Base-by-base conservation (phyloP, 2,329 filamentous ascomycete genomes). In the Chrysosporium keratinophilum region DNA sequence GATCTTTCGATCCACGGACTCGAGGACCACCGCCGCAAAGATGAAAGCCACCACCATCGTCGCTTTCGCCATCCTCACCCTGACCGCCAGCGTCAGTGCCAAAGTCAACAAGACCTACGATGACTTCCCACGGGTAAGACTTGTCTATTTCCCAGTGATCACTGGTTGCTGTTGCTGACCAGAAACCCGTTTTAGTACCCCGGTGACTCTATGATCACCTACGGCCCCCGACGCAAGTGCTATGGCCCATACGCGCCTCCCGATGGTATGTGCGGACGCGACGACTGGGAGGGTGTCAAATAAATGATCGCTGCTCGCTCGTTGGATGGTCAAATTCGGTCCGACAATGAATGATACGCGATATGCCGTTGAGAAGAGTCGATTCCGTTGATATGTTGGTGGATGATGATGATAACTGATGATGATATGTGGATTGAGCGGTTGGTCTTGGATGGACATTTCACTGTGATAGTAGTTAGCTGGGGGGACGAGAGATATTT, bases 11-110 rank as follows among this genome's bases (percentile, higher is more conserved):
- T 44, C 41, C n/a, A 28, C n/a, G 34, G 14, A 6, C 20, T 28
- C 23, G 23, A 28, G 3, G 23, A 28, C 47, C 12, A 17, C 48
- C 15, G n/a, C 48, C 15, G n/a, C 48, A n/a, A 50, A 14, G 4
- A 50, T 50, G 48, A 50, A 50, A 14, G 7, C n/a, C 39, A 34
- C 48, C 15, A n/a, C 48, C 7, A 34, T 50, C 28, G 9, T 50
- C 40, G 39, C 31, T 17, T 5, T 52, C 14, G 15, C 39, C n/a
- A 28, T 28, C 17, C 40, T 45, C 42, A 15, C 50, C 11, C 40
- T 52, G 10, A 31, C 50, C 33, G 40, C 50, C 14, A 14, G 40
- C 15, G 41, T 45, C 19, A 52, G 31, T 31, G 50, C 50, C 41
- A 52, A 51, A 52, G 33, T 12, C n/a, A 10, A 1, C 28, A 23